phyloP scores from a whole-genome alignment of 2,329 filamentous ascomycete genomes.

The Epichloe amarillans region DNA sequence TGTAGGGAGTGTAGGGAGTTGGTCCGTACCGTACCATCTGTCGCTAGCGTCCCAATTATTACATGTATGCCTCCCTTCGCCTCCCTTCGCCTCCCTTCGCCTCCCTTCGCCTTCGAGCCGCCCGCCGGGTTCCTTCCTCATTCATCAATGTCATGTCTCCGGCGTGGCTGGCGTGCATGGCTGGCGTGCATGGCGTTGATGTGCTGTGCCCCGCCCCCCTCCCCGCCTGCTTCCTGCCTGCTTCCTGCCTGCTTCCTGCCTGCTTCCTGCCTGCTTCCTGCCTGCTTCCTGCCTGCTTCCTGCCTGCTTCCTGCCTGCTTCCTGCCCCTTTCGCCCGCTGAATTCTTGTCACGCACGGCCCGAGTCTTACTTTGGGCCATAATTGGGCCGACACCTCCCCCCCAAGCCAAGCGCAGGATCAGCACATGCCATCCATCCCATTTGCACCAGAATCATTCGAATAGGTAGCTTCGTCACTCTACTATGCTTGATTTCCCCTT shows the following conservation, averaged over 20 bases:
- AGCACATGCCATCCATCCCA: constrained; percentile 6
- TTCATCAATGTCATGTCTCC: neutral
- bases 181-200: too few species aligned
- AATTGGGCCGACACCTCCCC: neutral
- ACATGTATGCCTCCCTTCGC: too few species aligned
- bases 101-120: too few species aligned
- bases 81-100: too few species aligned
- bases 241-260: neutral
- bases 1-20: too few species aligned
- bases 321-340: neutral
- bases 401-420: neutral
- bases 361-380: neutral
- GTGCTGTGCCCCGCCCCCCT: too few species aligned
- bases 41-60: neutral
- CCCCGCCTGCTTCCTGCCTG: too few species aligned
- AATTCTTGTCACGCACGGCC: neutral
- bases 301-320: neutral
- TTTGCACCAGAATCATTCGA: neutral
- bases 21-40: neutral
- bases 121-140: too few species aligned
- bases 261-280: neutral
- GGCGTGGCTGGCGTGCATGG: too few species aligned
- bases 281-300: neutral
- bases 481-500: constrained; percentile 5
- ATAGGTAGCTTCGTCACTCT: constrained; percentile 5